Evolutionary conservation across 306 rosid genomes (phyloP).

Genomic region (Senna tora): DNA sequence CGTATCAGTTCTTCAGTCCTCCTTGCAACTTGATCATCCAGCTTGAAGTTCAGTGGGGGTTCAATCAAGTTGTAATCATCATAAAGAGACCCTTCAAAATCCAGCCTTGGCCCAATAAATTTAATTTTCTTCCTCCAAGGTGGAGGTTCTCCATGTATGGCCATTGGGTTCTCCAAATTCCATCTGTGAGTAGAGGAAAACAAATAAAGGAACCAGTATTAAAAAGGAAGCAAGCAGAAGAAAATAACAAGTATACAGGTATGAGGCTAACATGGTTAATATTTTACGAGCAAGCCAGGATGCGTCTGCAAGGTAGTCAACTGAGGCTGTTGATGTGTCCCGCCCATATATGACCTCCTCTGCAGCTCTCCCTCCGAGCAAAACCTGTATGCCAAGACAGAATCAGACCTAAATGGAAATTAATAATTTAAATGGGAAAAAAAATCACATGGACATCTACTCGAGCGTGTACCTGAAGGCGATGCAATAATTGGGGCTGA

Average conservation of each 20-base stretch:
- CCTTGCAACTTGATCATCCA: constrained; percentile 77
- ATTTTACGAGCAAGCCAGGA: constrained; percentile 99
- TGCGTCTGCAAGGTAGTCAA: constrained; percentile 92
- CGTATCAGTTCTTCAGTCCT: constrained; percentile 76
- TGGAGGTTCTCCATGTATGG: constrained; percentile 92
- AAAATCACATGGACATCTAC: constrained; percentile 29
- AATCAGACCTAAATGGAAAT: constrained; percentile 20
- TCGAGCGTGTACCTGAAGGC: constrained; percentile 77
- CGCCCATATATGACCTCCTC: constrained; percentile 96
- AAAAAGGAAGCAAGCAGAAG: constrained; percentile 28
- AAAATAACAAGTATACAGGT: constrained; percentile 1
- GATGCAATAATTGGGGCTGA: constrained; percentile 83
- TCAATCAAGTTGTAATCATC: constrained; percentile 72
- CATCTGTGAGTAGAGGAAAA: constrained; percentile 60
- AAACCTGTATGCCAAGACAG: constrained; percentile 58
- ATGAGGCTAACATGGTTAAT: constrained; percentile 72
- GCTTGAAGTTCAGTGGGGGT: constrained; percentile 81
- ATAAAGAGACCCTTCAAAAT: constrained; percentile 93
- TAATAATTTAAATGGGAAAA: constrained; percentile 24
- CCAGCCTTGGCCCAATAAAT: constrained; percentile 91
- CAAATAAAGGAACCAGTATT: constrained; percentile 28
- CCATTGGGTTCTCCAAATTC: constrained; percentile 97
- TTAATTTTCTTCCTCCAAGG: constrained; percentile 80
- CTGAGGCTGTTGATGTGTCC: constrained; percentile 90
- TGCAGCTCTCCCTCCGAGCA: constrained; percentile 96